Percentiles rank a stretch among this genome's conserved stretches.
Evolutionary conservation across 208 protist genomes (phyloP).

Genomic region (Acanthamoeba triangularis): DNA sequence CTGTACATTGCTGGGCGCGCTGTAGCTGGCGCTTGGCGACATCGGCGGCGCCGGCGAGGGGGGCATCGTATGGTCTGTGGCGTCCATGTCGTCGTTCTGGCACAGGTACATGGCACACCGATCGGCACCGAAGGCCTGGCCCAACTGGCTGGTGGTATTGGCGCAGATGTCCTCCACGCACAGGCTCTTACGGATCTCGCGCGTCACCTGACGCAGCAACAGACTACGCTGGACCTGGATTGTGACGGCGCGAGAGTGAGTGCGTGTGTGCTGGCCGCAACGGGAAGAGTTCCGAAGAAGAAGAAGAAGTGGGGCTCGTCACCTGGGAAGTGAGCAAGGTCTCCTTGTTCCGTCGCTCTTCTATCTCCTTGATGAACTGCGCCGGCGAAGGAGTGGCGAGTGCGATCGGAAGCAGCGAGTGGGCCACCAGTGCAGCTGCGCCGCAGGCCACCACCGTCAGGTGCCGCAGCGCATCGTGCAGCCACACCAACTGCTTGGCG

Average conservation of each 20-base stretch:
- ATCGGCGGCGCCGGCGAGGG: too few relatives aligned
- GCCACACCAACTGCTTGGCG: neutral
- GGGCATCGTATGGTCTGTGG: neutral
- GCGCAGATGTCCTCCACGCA: neutral
- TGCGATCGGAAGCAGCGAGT: neutral
- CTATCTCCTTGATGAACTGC: neutral
- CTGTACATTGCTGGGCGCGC: too few relatives aligned
- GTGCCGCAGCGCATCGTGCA: neutral
- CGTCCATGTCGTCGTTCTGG: neutral
- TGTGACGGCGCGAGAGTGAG: neutral
- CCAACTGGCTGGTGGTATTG: neutral
- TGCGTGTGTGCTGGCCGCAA: neutral
- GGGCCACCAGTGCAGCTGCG: neutral
- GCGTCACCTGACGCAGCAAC: neutral
- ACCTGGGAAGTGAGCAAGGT: neutral
- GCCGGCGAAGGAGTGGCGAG: neutral
- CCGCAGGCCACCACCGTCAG: too few relatives aligned
- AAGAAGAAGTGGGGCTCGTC: too few relatives aligned
- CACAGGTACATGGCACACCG: neutral
- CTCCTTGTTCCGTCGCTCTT: neutral
- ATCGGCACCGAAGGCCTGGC: neutral
- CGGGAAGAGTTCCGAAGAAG: too few relatives aligned
- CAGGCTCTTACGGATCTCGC: neutral
- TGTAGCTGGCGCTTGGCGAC: too few relatives aligned
- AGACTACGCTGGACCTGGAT: neutral